Conservation (phyloP, 176 grass and related monocot genomes). For the Typha latifolia region DNA sequence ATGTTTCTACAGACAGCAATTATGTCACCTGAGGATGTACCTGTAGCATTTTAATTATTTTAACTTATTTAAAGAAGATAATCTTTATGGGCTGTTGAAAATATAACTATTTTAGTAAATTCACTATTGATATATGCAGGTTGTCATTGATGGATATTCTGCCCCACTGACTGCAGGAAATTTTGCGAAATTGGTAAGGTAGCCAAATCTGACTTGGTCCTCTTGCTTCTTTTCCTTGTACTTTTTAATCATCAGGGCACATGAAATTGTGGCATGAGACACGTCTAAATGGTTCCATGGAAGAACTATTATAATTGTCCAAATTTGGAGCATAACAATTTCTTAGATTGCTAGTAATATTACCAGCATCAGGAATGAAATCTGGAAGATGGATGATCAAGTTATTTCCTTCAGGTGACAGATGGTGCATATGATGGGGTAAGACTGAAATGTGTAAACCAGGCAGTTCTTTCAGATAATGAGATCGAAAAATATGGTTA, state of each 20-base stretch:
- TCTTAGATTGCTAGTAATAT: background rate
- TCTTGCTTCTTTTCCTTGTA: slow-evolving; percentile 13
- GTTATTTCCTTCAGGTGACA: slow-evolving; percentile 46
- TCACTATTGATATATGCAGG: slow-evolving; percentile 24
- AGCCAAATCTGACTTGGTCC: slow-evolving; percentile 21
- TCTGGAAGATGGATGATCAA: background rate
- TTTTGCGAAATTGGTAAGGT: slow-evolving; percentile 96
- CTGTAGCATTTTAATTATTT: too few species aligned
- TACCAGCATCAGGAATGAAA: background rate
- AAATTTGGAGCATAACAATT: background rate
- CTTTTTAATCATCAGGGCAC: background rate
- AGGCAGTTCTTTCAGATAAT: slow-evolving; percentile 73
- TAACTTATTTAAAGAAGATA: too few species aligned
- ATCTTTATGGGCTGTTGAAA: background rate
- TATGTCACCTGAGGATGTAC: background rate
- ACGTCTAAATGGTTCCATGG: too few species aligned
- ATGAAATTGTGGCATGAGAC: too few species aligned
- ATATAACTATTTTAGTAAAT: background rate
- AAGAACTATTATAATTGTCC: background rate
- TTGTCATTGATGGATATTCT: slow-evolving; percentile 87
- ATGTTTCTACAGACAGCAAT: too few species aligned
- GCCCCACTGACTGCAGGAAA: slow-evolving; percentile 80
- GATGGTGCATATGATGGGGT: slow-evolving; percentile 77
- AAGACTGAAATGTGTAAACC: slow-evolving; percentile 66
- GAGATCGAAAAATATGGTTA: slow-evolving; percentile 51